Evolutionary conservation across 2,329 filamentous ascomycete genomes (phyloP).

Genomic region (Cryphonectria nitschkei): DNA sequence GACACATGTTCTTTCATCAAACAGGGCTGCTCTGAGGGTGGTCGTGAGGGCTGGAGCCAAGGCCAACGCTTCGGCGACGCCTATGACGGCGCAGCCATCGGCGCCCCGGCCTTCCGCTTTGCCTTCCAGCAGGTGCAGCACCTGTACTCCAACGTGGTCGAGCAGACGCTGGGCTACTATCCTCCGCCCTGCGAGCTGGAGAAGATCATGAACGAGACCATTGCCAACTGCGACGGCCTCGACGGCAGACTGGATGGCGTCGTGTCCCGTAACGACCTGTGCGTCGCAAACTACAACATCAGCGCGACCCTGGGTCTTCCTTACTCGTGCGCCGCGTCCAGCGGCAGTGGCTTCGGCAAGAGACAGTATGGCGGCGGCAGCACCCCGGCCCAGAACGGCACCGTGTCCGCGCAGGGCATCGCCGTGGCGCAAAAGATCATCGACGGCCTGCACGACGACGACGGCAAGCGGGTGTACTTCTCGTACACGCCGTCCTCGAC

Average conservation of each 20-base stretch:
- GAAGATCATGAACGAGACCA: conserved; percentile 25
- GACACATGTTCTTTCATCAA: background rate
- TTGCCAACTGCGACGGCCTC: conserved; percentile 21
- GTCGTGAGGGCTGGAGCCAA: conserved; percentile 53
- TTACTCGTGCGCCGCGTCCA: conserved; percentile 33
- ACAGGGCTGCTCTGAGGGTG: conserved; percentile 50
- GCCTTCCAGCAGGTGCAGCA: conserved; percentile 40
- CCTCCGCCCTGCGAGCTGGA: conserved; percentile 41
- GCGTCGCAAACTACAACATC: conserved; percentile 49
- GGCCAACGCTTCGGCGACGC: conserved; percentile 43
- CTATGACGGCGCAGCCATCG: conserved; percentile 50
- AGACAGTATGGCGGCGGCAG: conserved; percentile 22
- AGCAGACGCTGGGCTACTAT: conserved; percentile 46
- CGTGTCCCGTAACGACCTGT: conserved; percentile 34
- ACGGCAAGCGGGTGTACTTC: conserved; percentile 42
- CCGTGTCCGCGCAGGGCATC: conserved; percentile 24
- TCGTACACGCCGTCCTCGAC: conserved; percentile 37
- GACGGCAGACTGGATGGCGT: conserved; percentile 27
- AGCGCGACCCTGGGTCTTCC: conserved; percentile 48
- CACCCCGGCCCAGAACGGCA: conserved; percentile 23
- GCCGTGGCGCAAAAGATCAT: conserved; percentile 38
- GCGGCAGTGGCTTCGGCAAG: background rate
- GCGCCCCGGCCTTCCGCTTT: conserved; percentile 51
- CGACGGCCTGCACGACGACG: conserved; percentile 41
- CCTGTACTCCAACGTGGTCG: conserved; percentile 38